Percentiles rank a stretch among this genome's conserved stretches.
Conservation (phyloP, 257 asterid genomes). For the Capsicum chinense region DNA sequence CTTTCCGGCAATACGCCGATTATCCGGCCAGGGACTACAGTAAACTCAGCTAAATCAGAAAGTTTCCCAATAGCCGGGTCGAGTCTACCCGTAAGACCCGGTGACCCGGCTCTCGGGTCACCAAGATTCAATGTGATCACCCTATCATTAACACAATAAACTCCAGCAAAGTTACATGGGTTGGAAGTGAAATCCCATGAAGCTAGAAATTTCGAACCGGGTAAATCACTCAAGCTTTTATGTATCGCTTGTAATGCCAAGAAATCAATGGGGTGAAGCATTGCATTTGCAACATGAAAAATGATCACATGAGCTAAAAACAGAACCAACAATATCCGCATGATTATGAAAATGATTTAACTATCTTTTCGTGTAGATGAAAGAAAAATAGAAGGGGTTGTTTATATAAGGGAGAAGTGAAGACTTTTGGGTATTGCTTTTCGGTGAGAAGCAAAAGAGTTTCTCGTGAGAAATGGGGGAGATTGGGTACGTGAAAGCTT, state of each 20-base stretch:
- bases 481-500: constrained; percentile 53
- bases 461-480: constrained; percentile 34
- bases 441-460: constrained; percentile 43
- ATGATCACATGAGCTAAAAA: constrained; percentile 34
- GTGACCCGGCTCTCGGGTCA: constrained; percentile 87
- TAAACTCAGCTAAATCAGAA: constrained; percentile 68
- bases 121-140: constrained; percentile 86
- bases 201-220: constrained; percentile 71
- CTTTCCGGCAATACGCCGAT: constrained; percentile 68
- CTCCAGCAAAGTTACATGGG: constrained; percentile 85
- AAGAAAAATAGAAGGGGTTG: constrained; percentile 19
- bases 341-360: not conserved
- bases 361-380: constrained; percentile 29
- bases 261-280: constrained; percentile 83
- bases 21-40: constrained; percentile 84
- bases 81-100: constrained; percentile 68
- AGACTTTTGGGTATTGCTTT: constrained; percentile 44
- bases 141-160: constrained; percentile 65
- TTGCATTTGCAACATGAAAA: constrained; percentile 42
- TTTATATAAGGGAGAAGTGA: constrained; percentile 39
- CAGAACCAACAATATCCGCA: constrained; percentile 4
- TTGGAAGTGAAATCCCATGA: constrained; percentile 97
- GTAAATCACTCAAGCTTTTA: constrained; percentile 69
- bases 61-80: constrained; percentile 84
- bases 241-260: constrained; percentile 79